phyloP scores from a whole-genome alignment of 2,329 filamentous ascomycete genomes.

The Cladosporium sp. region DNA sequence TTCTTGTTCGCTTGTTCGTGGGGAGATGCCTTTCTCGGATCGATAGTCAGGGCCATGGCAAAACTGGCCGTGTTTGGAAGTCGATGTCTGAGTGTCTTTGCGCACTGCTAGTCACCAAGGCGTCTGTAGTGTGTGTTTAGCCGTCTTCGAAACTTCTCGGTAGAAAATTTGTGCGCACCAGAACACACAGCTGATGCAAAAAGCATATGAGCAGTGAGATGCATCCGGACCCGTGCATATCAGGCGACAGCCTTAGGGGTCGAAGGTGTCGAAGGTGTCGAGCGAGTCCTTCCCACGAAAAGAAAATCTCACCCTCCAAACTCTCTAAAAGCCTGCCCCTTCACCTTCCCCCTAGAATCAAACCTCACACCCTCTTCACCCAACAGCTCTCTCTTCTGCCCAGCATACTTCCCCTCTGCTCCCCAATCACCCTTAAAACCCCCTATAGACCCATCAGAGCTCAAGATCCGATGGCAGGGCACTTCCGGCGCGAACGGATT shows the following conservation, averaged over 20 bases:
- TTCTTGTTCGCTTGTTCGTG: background rate
- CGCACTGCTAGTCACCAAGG: background rate
- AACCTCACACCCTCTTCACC: conserved; percentile 47
- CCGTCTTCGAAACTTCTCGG: background rate
- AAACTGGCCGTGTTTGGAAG: background rate
- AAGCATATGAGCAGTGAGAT: background rate
- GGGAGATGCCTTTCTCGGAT: background rate
- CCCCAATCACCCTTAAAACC: conserved; percentile 55
- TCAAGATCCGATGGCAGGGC: conserved; percentile 44
- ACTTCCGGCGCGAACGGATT: conserved; percentile 47
- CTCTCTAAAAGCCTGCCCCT: conserved; percentile 42
- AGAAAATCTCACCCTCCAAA: conserved; percentile 20
- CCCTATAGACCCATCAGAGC: conserved; percentile 43
- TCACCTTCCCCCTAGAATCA: conserved; percentile 44
- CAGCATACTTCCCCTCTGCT: conserved; percentile 45
- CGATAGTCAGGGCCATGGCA: background rate
- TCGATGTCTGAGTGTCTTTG: background rate
- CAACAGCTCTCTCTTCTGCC: conserved; percentile 44
- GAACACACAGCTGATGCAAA: background rate
- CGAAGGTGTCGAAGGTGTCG: background rate
- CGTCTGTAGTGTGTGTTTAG: background rate
- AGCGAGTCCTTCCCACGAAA: background rate
- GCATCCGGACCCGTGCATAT: background rate
- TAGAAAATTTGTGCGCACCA: background rate
- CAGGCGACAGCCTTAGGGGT: background rate